These are phyloP conservation scores for Endotrypanum monterogeii DNA, from an alignment of 208 protist genomes.

Conservation along the genomic window DNA sequence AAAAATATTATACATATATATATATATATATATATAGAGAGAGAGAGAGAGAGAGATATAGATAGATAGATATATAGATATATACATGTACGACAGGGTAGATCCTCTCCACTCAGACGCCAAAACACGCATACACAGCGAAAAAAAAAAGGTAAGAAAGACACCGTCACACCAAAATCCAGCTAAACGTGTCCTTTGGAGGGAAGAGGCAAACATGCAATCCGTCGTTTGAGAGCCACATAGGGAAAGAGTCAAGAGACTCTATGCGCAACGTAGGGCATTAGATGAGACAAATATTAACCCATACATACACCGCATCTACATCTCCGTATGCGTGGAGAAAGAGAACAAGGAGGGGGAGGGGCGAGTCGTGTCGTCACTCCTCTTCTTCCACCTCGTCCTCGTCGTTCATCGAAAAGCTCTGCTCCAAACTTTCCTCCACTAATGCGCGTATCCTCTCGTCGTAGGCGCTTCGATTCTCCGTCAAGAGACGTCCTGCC, in stretches of 20 bases:
- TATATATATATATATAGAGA: neutral
- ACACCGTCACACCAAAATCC: too few relatives aligned
- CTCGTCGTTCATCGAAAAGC: slow-evolving; percentile 57
- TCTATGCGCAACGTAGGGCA: neutral
- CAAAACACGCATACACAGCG: too few relatives aligned
- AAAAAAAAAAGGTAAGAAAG: too few relatives aligned
- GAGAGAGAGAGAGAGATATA: neutral
- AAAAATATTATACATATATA: too few relatives aligned
- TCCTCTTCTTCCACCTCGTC: slow-evolving; percentile 34
- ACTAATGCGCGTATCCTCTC: slow-evolving; percentile 61
- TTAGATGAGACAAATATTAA: neutral
- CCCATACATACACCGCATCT: neutral
- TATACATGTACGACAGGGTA: too few relatives aligned
- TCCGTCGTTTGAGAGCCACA: neutral
- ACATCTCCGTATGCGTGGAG: too few relatives aligned
- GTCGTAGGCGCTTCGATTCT: slow-evolving; percentile 97
- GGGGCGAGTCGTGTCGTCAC: neutral
- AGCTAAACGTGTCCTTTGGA: neutral
- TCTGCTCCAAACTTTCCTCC: slow-evolving; percentile 74
- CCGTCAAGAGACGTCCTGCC: slow-evolving; percentile 96
- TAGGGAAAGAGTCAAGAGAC: neutral
- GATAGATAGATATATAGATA: too few relatives aligned
- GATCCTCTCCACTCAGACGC: too few relatives aligned
- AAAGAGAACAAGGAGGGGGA: neutral
- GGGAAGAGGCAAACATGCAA: neutral